These are phyloP conservation scores for Dorcoceras hygrometricum DNA, from an alignment of 257 asterid species.

Conservation along the genomic window DNA sequence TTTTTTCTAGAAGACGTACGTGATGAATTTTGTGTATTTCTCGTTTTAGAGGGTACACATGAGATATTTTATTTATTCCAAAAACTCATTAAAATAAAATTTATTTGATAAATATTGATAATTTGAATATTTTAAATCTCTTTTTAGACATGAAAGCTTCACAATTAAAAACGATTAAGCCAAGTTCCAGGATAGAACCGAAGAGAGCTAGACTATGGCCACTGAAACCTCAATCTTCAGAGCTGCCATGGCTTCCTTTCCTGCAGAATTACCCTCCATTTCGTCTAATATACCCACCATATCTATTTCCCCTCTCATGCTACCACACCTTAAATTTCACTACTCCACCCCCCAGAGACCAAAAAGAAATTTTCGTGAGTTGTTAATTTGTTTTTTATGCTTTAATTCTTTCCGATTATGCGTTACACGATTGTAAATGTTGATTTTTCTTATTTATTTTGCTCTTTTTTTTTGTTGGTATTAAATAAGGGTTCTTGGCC, in stretches of 20 bases:
- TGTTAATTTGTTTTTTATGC: too few species aligned
- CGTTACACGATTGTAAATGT: not conserved
- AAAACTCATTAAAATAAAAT: too few species aligned
- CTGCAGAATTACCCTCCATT: not conserved
- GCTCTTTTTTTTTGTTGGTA: conserved; percentile 3
- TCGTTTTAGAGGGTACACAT: too few species aligned
- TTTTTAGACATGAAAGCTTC: too few species aligned
- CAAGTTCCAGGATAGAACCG: not conserved
- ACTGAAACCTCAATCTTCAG: not conserved
- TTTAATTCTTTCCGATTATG: not conserved
- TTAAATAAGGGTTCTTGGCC: conserved; percentile 31
- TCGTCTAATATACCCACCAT: not conserved
- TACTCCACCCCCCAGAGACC: not conserved
- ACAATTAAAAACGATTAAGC: too few species aligned
- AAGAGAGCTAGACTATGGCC: not conserved
- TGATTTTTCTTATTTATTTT: not conserved
- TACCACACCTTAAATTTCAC: not conserved
- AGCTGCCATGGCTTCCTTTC: not conserved
- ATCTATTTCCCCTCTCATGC: not conserved
- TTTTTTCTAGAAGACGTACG: too few species aligned
- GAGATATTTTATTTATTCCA: too few species aligned
- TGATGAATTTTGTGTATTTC: too few species aligned
- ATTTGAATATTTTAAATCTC: too few species aligned
- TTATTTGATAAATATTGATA: too few species aligned
- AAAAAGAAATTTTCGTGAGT: not conserved